Conservation (phyloP, 2,329 filamentous ascomycete genomes). For the Neonectria neomacrospora region DNA sequence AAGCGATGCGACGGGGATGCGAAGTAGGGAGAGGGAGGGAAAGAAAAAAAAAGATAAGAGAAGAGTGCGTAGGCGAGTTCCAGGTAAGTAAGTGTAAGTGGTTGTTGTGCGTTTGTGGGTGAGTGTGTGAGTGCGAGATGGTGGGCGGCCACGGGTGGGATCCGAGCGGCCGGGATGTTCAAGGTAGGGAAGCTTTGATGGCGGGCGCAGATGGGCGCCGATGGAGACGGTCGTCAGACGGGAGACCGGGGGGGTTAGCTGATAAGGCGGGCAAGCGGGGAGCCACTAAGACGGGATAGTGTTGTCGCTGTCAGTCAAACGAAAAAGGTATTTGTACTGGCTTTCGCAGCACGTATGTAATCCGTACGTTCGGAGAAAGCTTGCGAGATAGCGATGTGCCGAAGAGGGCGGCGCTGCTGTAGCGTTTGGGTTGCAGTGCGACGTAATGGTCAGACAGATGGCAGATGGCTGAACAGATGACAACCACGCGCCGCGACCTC, state of each 20-base stretch:
- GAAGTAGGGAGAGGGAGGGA: constrained; percentile 25
- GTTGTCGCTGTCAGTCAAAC: constrained; percentile 15
- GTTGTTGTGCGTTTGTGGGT: constrained; percentile 27
- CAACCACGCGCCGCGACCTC: constrained; percentile 11
- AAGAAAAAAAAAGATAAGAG: constrained; percentile 38
- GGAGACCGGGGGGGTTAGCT: constrained; percentile 42
- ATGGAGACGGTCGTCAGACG: constrained; percentile 41
- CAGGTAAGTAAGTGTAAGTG: constrained; percentile 44
- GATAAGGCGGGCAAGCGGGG: constrained; percentile 45
- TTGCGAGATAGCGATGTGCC: neutral
- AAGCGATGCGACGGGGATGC: constrained; percentile 4
- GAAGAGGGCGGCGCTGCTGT: neutral
- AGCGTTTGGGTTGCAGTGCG: constrained; percentile 4
- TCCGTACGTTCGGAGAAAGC: constrained; percentile 1
- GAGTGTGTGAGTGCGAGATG: constrained; percentile 25
- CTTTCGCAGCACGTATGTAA: constrained; percentile 21
- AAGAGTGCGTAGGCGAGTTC: constrained; percentile 36
- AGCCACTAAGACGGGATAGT: constrained; percentile 39
- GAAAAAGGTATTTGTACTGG: constrained; percentile 20
- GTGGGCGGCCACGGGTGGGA: constrained; percentile 39
- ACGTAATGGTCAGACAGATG: neutral
- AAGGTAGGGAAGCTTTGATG: constrained; percentile 42
- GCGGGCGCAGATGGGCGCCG: constrained; percentile 47
- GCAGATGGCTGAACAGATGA: constrained; percentile 10
- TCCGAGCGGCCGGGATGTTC: constrained; percentile 45